Conservation (phyloP, 2,329 filamentous ascomycete genomes). For the Cladosporium sp. region DNA sequence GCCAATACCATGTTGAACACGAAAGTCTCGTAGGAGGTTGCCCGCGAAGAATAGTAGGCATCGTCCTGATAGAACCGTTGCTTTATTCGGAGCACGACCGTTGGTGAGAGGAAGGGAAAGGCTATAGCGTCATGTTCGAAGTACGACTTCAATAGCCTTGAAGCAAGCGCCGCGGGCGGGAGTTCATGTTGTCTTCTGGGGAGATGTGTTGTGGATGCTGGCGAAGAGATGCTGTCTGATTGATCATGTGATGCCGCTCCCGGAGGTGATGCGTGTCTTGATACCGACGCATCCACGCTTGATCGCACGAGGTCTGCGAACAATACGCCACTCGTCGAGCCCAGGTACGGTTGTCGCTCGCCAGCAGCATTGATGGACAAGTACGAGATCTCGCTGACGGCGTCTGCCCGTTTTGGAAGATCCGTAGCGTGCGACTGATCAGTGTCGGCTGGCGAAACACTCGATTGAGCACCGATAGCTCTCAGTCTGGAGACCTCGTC, state of each 20-base stretch:
- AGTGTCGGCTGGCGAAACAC: conserved; percentile 10
- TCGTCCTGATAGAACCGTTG: conserved; percentile 38
- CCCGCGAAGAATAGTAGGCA: conserved; percentile 22
- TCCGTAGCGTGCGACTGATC: conserved; percentile 22
- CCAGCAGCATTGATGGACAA: conserved; percentile 47
- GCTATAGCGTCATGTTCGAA: conserved; percentile 46
- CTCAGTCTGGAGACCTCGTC: conserved; percentile 21
- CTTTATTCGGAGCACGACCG: conserved; percentile 31
- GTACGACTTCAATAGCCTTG: conserved; percentile 44
- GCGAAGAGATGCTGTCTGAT: conserved; percentile 12
- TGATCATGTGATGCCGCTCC: conserved; percentile 14
- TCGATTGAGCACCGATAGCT: not conserved
- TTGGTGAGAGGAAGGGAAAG: conserved; percentile 45
- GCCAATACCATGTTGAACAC: conserved; percentile 48
- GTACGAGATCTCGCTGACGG: conserved; percentile 41
- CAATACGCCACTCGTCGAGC: conserved; percentile 43
- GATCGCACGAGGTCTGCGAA: conserved; percentile 45
- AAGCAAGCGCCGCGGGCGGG: conserved; percentile 40
- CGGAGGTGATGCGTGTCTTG: conserved; percentile 18
- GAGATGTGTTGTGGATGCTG: not conserved
- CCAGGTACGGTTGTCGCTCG: conserved; percentile 44
- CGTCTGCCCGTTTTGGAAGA: conserved; percentile 37
- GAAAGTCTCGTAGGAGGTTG: conserved; percentile 39
- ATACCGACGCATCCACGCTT: conserved; percentile 21
- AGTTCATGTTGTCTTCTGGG: conserved; percentile 24